Evolutionary conservation across 2,329 filamentous ascomycete species (phyloP), one percentile per base, ranked within the genome.

Genomic region (Fonsecaea pedrosoi): DNA sequence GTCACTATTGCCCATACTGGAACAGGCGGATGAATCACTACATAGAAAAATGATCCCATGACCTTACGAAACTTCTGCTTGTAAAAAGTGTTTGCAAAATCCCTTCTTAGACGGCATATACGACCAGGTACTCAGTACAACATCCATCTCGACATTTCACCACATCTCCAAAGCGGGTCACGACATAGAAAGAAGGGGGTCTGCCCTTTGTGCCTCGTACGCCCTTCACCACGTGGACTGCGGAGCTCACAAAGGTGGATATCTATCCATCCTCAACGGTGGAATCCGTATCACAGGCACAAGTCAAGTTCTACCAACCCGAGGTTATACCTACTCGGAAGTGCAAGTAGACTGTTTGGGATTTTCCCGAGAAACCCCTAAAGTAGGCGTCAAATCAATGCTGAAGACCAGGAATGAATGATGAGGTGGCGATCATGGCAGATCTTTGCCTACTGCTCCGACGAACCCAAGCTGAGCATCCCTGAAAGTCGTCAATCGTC

Each of bases 191-290:
- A 57, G 34, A 40, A 37, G 40, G 57, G 54, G 38, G 48, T 64
- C 54, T 62, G 48, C 57, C 37, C 54, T 48, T 56, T 63, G 59
- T 70, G 50, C 53, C 32, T 25, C 25, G 25, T 25, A 25, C 25
- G 25, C 25, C 64, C 63, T 56, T 59, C 48, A 63, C 60, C 65
- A 70, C 65, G 68, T 70, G 65, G 68, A 61, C 63, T 60, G 59
- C 68, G 65, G 65, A 65, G 65, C 62, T 55, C 35, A 30, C 18
- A 30, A 53, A 54, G 58, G 66, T 69, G 66, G 66, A 55, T 65
- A 62, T 58, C 7, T 61, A 30, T 65, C 21, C 35, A 53, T 59
- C 7, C 21, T 42, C 7, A 38, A 64, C 30, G 13, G 58, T 9
- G 18, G n/a, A 35, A 34, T 25, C 18, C 18, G 18, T 50, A 10